Percentiles rank a stretch among this genome's conserved stretches.
phyloP scores from a whole-genome alignment of 2,329 filamentous ascomycete genomes.

The Xylariaceae sp. region DNA sequence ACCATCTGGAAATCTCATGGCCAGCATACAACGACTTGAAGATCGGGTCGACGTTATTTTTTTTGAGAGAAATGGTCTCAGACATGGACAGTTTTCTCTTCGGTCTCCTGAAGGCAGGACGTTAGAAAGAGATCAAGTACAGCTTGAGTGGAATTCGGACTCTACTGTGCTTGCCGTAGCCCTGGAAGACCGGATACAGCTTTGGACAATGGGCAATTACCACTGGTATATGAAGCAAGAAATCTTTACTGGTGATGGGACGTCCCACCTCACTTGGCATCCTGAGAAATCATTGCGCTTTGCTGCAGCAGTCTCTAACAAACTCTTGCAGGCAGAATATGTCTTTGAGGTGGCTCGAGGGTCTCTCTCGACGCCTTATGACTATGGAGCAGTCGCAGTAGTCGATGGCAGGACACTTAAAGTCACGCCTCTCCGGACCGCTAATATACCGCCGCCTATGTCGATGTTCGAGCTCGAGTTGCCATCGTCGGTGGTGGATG shows the following conservation, averaged over 20 bases:
- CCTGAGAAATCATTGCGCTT: constrained; percentile 75
- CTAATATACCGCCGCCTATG: constrained; percentile 92
- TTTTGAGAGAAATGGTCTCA: constrained; percentile 93
- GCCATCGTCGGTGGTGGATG: constrained; percentile 63
- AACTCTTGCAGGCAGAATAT: constrained; percentile 60
- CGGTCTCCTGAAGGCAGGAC: constrained; percentile 57
- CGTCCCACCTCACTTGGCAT: constrained; percentile 64
- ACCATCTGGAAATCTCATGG: constrained; percentile 84
- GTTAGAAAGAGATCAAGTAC: constrained; percentile 53
- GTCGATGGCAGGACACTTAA: constrained; percentile 79
- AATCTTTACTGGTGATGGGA: constrained; percentile 43
- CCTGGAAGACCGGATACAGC: constrained; percentile 69
- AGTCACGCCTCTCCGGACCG: constrained; percentile 76
- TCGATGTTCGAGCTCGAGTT: constrained; percentile 69
- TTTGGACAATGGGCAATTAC: constrained; percentile 98
- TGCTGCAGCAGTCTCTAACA: constrained; percentile 49
- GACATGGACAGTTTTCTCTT: constrained; percentile 92
- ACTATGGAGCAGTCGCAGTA: constrained; percentile 75
- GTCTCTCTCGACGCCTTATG: constrained; percentile 64
- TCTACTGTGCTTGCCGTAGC: constrained; percentile 86
- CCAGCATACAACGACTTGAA: constrained; percentile 70
- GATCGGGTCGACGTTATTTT: constrained; percentile 80
- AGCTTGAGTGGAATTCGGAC: constrained; percentile 83
- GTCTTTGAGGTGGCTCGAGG: constrained; percentile 65
- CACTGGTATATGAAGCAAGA: constrained; percentile 98